phyloP scores from a whole-genome alignment of 257 asterid genomes.

The Paraleonurus japonicus region DNA sequence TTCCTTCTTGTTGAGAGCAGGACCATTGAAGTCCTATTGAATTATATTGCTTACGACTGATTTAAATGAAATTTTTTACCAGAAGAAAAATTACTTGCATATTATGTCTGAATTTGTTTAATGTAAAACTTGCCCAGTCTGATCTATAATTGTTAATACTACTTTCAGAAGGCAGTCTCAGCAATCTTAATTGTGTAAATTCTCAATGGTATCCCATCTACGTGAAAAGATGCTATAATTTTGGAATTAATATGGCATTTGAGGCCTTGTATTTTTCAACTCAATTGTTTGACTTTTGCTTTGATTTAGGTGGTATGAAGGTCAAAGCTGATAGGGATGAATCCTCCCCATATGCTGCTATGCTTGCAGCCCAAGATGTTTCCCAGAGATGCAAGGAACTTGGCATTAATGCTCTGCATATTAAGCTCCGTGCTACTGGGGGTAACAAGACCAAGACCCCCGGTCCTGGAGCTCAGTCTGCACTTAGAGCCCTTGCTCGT shows the following conservation, averaged over 20 bases:
- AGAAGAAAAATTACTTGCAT: background rate
- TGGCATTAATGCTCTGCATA: constrained; percentile 83
- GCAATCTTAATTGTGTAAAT: background rate
- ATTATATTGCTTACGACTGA: background rate
- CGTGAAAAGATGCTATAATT: background rate
- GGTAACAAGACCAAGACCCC: constrained; percentile 95
- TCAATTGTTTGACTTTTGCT: background rate
- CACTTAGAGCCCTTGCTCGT: constrained; percentile 92
- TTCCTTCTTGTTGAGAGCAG: background rate
- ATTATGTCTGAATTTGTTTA: background rate
- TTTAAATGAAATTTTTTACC: background rate
- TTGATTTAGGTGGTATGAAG: constrained; percentile 72
- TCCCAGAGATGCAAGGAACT: constrained; percentile 94
- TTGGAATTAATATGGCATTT: background rate
- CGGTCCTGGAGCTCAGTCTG: constrained; percentile 96
- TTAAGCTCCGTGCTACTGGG: constrained; percentile 90
- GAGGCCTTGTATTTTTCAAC: background rate
- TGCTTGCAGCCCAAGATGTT: constrained; percentile 96
- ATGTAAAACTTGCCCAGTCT: background rate
- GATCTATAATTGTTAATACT: background rate
- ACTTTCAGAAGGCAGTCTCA: background rate
- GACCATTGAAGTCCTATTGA: background rate
- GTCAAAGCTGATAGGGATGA: constrained; percentile 96
- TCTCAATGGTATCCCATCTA: background rate
- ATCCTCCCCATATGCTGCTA: constrained; percentile 95